phyloP scores from a whole-genome alignment of 345 rosid genomes.

The Lepidium sativum region DNA sequence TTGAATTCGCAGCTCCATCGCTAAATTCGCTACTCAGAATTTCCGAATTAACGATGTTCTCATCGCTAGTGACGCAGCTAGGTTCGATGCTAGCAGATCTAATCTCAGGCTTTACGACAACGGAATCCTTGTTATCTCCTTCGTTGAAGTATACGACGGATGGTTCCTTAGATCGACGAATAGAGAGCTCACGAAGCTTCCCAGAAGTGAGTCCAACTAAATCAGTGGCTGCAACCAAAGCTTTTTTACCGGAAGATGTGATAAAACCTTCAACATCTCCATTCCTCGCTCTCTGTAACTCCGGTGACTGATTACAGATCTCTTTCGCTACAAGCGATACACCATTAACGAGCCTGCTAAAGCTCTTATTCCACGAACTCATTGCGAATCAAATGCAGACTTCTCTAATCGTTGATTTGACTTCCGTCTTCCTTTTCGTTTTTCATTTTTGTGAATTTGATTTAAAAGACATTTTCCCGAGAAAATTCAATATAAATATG shows the following conservation, averaged over 20 bases:
- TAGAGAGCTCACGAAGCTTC: slow-evolving; percentile 43
- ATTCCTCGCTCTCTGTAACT: slow-evolving; percentile 30
- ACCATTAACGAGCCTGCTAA: slow-evolving; percentile 59
- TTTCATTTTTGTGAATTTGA: too few relatives aligned
- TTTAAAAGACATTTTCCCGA: too few relatives aligned
- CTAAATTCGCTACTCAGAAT: background rate
- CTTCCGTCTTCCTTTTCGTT: background rate
- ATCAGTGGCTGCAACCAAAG: slow-evolving; percentile 66
- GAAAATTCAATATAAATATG: too few relatives aligned
- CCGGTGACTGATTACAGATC: slow-evolving; percentile 48
- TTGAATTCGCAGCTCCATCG: slow-evolving; percentile 9
- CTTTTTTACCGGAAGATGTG: slow-evolving; percentile 49
- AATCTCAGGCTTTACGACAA: background rate
- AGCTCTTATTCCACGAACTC: slow-evolving; percentile 44
- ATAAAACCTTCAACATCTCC: slow-evolving; percentile 57
- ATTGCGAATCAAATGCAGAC: background rate
- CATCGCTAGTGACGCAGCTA: slow-evolving; percentile 1
- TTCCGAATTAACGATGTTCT: slow-evolving; percentile 15
- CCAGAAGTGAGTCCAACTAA: slow-evolving; percentile 72
- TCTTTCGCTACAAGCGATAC: slow-evolving; percentile 68
- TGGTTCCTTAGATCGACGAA: slow-evolving; percentile 45
- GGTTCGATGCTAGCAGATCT: slow-evolving; percentile 7
- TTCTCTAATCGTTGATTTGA: background rate
- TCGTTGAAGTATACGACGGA: slow-evolving; percentile 51
- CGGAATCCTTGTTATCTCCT: background rate